These are phyloP conservation scores for Physocladia obscura DNA, from an alignment of 192 early-diverging fungal species.

Conservation along the genomic window DNA sequence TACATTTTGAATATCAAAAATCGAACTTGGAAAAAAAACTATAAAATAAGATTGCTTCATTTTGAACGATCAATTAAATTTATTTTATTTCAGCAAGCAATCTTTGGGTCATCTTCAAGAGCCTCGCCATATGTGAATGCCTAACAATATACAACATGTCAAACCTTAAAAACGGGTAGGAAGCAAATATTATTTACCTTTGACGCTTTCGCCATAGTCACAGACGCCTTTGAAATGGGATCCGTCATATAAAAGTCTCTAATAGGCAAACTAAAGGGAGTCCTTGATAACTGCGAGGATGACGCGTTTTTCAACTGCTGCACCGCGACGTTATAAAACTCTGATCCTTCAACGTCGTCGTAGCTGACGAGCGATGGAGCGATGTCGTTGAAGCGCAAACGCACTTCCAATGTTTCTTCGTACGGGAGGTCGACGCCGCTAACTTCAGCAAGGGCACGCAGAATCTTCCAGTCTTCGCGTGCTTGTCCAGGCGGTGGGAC, in stretches of 20 bases:
- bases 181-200: slow-evolving; percentile 26
- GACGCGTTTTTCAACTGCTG: slow-evolving; percentile 42
- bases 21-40: no score
- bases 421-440: slow-evolving; percentile 83
- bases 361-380: slow-evolving; percentile 79
- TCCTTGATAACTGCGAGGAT: slow-evolving; percentile 25
- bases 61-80: neutral
- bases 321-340: slow-evolving; percentile 66
- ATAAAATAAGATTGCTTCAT: no score
- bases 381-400: slow-evolving; percentile 84
- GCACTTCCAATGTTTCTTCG: slow-evolving; percentile 78
- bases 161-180: neutral
- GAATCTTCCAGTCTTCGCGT: slow-evolving; percentile 99
- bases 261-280: slow-evolving; percentile 64
- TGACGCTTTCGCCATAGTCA: slow-evolving; percentile 96
- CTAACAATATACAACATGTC: neutral
- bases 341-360: slow-evolving; percentile 57
- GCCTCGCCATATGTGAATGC: slow-evolving; percentile 15
- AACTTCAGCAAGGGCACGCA: slow-evolving; percentile 94
- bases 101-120: slow-evolving; percentile 18
- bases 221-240: slow-evolving; percentile 84
- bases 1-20: no score
- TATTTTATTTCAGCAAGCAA: slow-evolving; percentile 19
- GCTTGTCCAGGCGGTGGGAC: slow-evolving; percentile 85
- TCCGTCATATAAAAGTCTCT: slow-evolving; percentile 95